Evolutionary conservation across 164 flowering plant genomes (phyloP).

Genomic region (Chimonanthus salicifolius): DNA sequence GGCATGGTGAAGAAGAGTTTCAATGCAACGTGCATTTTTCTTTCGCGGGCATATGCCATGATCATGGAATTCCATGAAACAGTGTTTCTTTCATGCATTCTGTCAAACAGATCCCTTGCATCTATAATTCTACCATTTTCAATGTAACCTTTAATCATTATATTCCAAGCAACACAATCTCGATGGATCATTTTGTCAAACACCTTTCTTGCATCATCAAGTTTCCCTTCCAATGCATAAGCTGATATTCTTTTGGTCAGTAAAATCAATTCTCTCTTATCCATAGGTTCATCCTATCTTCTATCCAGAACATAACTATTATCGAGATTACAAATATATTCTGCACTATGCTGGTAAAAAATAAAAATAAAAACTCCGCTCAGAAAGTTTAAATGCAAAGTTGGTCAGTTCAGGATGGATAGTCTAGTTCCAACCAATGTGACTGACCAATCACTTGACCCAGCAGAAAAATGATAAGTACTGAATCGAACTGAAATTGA

Average conservation of each 20-base stretch:
- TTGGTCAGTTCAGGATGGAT: no score
- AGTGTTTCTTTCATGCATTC: constrained; percentile 15
- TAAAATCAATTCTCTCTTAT: constrained; percentile 10
- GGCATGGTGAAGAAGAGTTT: constrained; percentile 26
- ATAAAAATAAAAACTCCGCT: no score
- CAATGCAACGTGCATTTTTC: constrained; percentile 20
- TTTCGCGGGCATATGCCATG: constrained; percentile 20
- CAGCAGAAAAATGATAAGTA: neutral
- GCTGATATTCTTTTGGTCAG: constrained; percentile 19
- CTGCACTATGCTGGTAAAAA: neutral
- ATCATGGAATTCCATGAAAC: constrained; percentile 35
- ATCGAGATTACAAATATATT: neutral
- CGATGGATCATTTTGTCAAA: constrained; percentile 23
- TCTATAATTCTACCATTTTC: constrained; percentile 19
- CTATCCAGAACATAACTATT: neutral
- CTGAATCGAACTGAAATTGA: neutral
- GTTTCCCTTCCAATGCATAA: constrained; percentile 11
- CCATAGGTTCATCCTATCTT: neutral
- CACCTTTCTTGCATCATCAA: constrained; percentile 21
- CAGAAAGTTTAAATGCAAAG: no score
- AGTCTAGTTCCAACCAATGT: neutral
- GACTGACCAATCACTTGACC: neutral
- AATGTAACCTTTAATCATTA: constrained; percentile 25
- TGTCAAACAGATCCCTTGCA: constrained; percentile 26
- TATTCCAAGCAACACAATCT: constrained; percentile 26